Conservation (phyloP, 176 grass and related monocot genomes). For the Oropetium thomaeum region DNA sequence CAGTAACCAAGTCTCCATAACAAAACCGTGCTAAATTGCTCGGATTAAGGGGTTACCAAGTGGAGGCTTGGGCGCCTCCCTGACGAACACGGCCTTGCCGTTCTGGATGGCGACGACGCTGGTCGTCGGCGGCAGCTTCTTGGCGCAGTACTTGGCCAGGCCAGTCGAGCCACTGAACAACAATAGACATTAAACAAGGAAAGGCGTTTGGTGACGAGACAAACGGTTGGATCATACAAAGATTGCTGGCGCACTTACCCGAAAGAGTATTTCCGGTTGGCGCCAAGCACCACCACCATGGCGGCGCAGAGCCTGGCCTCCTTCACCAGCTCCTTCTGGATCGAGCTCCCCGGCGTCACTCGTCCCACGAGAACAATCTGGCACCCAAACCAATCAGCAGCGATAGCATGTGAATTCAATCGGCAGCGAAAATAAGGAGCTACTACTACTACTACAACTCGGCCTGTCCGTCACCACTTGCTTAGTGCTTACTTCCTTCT, state of each 20-base stretch:
- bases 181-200: not conserved
- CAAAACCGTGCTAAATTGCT: not conserved
- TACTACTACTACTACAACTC: not conserved
- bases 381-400: conserved; percentile 5
- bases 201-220: not conserved
- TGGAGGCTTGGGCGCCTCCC: conserved; percentile 45
- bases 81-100: conserved; percentile 73
- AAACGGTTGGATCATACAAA: conserved; percentile 50
- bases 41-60: conserved; percentile 42
- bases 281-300: conserved; percentile 69
- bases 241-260: conserved; percentile 55
- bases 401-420: conserved; percentile 7
- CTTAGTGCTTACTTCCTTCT: conserved; percentile 71
- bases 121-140: conserved; percentile 81
- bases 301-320: conserved; percentile 86
- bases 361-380: conserved; percentile 84
- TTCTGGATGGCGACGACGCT: conserved; percentile 69
- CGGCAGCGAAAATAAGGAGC: not conserved
- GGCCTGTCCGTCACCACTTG: not conserved
- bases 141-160: conserved; percentile 88
- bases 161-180: conserved; percentile 54
- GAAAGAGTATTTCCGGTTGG: conserved; percentile 73
- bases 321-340: conserved; percentile 76
- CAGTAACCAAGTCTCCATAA: conserved; percentile 9
- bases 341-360: conserved; percentile 76